These are phyloP conservation scores for Populus pruinosa DNA, from an alignment of 345 rosid genomes.

Conservation along the genomic window DNA sequence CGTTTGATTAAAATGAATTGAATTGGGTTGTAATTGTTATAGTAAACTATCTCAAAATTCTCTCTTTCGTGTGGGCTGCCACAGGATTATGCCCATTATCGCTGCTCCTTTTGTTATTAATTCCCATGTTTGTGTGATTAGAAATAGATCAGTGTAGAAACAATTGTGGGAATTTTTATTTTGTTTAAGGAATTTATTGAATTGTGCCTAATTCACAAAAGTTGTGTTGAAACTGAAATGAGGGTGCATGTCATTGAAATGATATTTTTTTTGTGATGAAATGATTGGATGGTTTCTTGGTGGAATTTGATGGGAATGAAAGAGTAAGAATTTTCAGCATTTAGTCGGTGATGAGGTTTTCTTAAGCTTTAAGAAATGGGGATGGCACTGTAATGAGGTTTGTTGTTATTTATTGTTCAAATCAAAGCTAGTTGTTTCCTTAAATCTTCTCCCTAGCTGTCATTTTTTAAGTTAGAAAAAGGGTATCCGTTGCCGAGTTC, in stretches of 20 bases:
- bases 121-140: neutral
- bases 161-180: neutral
- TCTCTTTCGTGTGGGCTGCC: neutral
- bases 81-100: neutral
- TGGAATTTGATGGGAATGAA: neutral
- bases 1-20: neutral
- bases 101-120: neutral
- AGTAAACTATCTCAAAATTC: neutral
- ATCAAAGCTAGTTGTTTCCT: neutral
- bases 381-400: neutral
- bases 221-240: neutral
- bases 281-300: too few species aligned
- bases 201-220: neutral
- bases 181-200: neutral
- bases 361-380: neutral
- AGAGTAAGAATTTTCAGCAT: neutral
- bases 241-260: neutral
- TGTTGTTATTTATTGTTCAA: neutral
- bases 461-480: neutral
- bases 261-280: too few species aligned
- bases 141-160: neutral
- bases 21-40: constrained; percentile 8
- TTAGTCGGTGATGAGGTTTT: neutral
- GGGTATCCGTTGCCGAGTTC: neutral
- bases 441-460: neutral